A percentile compares a stretch with the other conserved stretches of the same genome.
phyloP scores from a whole-genome alignment of 208 protist species.

The Leishmania aethiopica region DNA sequence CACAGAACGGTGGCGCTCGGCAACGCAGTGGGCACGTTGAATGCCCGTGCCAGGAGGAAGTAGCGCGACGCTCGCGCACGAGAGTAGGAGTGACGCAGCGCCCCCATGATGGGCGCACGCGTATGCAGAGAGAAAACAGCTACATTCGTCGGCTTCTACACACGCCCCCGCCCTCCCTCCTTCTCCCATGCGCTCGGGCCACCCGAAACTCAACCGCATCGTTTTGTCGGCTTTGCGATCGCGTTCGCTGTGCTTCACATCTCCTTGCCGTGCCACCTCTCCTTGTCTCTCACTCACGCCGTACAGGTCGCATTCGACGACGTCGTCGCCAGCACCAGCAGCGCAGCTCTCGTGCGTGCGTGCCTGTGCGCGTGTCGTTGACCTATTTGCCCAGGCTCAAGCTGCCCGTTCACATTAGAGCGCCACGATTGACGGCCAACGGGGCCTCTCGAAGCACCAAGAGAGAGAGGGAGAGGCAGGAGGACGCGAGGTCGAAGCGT shows the following conservation, averaged over 20 bases:
- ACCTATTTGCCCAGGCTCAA: background rate
- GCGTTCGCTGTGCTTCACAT: background rate
- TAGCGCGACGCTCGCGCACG: background rate
- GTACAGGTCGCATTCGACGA: background rate
- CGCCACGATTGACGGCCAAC: background rate
- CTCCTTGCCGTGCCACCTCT: background rate
- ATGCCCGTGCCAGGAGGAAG: background rate
- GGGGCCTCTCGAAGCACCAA: background rate
- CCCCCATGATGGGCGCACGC: background rate
- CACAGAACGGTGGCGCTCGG: background rate
- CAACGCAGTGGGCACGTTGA: background rate
- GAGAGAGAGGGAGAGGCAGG: background rate
- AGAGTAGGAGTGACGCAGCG: background rate
- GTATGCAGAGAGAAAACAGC: background rate
- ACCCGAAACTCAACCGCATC: background rate
- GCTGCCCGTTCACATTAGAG: background rate
- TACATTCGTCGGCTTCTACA: background rate
- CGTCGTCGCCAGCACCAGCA: background rate
- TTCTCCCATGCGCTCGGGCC: background rate
- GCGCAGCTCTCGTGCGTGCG: background rate
- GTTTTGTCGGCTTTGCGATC: background rate
- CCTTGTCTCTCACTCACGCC: background rate
- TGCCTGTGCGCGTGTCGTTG: slow-evolving; percentile 13
- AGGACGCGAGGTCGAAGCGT: background rate
- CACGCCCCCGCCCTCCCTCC: background rate